Evolutionary conservation across 2,329 filamentous ascomycete species (phyloP), one percentile per base, ranked within the genome.

Genomic region (Pseudopyricularia cyperi): DNA sequence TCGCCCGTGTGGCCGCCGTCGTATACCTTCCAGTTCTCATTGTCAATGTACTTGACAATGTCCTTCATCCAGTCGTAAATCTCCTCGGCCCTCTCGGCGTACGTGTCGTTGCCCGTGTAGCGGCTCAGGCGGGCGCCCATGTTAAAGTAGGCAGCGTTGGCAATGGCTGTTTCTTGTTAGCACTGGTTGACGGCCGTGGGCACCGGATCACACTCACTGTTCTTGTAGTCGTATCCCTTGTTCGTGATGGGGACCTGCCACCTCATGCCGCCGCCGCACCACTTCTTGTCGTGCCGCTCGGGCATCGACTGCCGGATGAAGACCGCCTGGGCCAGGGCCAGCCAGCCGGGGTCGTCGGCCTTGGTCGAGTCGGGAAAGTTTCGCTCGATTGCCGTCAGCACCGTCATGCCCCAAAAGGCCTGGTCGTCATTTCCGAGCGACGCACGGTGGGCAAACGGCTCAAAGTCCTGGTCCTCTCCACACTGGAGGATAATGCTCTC

Each of bases 211-310:
- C 3, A 50, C 48, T 5, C 17, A 50, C 33, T 61, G 60, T 82
- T 82, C 64, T 82, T 91, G 71, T 90, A 89, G 61, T 83, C 75
- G 65, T 86, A 91, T 12, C 87, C 87, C n/a, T 71, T 73, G 61
- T 90, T 89, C 57, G 82, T 81, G 1, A 76, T 71, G 54, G 81
- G 87, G 52, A 91, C 83, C 69, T 93, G 87, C 85, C 85, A 89
- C 59, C 84, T 74, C 57, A 90, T 62, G 12, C 86, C 87, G 57
- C 86, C 86, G 32, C 73, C 71, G 60, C 87, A 90, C 1, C 71
- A 8, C 72, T 74, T 60, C 88, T 82, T 68, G 85, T 85, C 42
- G 82, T 87, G 81, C 70, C 83, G 83, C 48, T 80, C 74, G 2
- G 70, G 67, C 47, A 66, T 56, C 0, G 77, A 79, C 53, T 76